Evolutionary conservation across 495 filamentous ascomycete species (phyloP).

Genomic region (Trichoderma erinaceum): DNA sequence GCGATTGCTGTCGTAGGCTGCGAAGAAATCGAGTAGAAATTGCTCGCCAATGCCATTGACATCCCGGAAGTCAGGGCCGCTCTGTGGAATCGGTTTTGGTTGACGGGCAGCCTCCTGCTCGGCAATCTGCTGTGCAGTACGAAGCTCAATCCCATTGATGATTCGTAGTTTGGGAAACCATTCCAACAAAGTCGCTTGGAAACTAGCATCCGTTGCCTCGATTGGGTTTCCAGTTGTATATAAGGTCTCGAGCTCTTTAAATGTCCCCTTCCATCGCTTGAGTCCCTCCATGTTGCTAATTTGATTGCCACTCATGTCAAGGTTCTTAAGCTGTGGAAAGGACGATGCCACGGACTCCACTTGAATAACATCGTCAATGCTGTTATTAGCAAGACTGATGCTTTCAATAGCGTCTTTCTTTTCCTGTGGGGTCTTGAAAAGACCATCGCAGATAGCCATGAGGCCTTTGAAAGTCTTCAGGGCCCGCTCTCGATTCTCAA

Average conservation of each 20-base stretch:
- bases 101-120: conserved; percentile 29
- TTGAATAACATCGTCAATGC: conserved; percentile 58
- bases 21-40: conserved; percentile 70
- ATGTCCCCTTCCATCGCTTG: conserved; percentile 66
- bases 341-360: conserved; percentile 67
- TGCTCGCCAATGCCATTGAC: conserved; percentile 64
- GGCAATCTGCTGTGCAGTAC: conserved; percentile 61
- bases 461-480: conserved; percentile 86
- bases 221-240: conserved; percentile 73
- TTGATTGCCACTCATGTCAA: conserved; percentile 62
- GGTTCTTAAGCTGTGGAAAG: conserved; percentile 68
- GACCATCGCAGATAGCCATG: conserved; percentile 70
- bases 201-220: conserved; percentile 51
- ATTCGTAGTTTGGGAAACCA: conserved; percentile 75
- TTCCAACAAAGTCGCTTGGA: conserved; percentile 62
- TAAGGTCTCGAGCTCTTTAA: conserved; percentile 69
- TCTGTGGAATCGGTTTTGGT: conserved; percentile 60
- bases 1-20: conserved; percentile 69
- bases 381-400: conserved; percentile 71
- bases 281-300: conserved; percentile 35
- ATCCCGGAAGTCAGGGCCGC: conserved; percentile 67
- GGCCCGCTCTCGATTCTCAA: conserved; percentile 60
- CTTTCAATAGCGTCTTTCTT: conserved; percentile 69
- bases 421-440: conserved; percentile 57
- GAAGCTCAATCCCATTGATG: conserved; percentile 64